Percentiles rank a stretch among this genome's conserved stretches.
Conservation (phyloP, 805 yeast genomes). For the Barnettozyma wickerhamii region DNA sequence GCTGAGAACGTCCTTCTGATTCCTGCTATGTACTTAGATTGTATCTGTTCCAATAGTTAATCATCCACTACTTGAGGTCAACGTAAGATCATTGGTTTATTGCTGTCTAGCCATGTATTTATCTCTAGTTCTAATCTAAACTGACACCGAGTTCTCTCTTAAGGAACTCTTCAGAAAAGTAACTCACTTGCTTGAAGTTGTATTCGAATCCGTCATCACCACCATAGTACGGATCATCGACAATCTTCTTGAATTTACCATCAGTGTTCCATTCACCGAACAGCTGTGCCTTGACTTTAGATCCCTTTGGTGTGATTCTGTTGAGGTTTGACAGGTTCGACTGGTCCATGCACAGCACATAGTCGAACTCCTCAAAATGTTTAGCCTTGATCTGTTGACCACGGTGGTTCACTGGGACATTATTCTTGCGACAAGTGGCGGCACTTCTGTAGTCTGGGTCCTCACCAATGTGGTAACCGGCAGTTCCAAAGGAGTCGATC, state of each 20-base stretch:
- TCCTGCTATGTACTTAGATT: neutral
- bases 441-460: conserved; percentile 74
- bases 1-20: conserved; percentile 11
- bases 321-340: conserved; percentile 49
- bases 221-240: conserved; percentile 93
- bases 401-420: conserved; percentile 67
- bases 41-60: neutral
- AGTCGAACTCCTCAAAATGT: conserved; percentile 59
- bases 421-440: conserved; percentile 61
- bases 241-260: conserved; percentile 45
- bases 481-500: conserved; percentile 88
- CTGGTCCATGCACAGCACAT: conserved; percentile 68
- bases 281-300: conserved; percentile 47
- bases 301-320: conserved; percentile 45
- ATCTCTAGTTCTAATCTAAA: neutral
- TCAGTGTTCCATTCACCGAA: conserved; percentile 82
- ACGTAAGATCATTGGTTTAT: neutral
- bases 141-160: conserved; percentile 36
- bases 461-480: conserved; percentile 80
- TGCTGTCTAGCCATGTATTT: neutral
- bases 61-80: no score
- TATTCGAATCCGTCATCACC: conserved; percentile 78
- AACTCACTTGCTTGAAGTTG: conserved; percentile 69
- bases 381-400: conserved; percentile 62
- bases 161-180: conserved; percentile 71